phyloP scores from a whole-genome alignment of 495 filamentous ascomycete genomes.

The Hypoxylon lienhwacheense region DNA sequence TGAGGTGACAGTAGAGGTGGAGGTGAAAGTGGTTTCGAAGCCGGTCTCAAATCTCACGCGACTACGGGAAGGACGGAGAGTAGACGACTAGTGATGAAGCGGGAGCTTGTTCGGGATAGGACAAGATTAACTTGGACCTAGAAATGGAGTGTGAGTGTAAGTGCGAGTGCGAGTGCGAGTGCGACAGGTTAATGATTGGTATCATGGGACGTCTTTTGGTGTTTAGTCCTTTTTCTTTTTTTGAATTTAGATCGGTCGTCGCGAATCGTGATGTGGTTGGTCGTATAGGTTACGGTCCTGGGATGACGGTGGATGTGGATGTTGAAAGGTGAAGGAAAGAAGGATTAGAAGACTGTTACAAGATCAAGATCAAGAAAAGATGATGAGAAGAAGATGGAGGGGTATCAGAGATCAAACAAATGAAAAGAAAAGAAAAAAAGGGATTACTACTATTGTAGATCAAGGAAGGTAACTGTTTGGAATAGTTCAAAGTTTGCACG shows the following conservation, averaged over 20 bases:
- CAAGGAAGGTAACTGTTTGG: conserved; percentile 26
- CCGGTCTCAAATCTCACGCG: conserved; percentile 21
- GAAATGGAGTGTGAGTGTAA: too few relatives aligned
- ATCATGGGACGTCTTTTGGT: conserved; percentile 7
- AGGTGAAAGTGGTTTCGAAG: too few relatives aligned
- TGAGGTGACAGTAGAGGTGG: conserved; percentile 30
- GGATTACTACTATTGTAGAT: conserved; percentile 15
- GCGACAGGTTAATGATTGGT: conserved; percentile 9
- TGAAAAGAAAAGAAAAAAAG: too few relatives aligned
- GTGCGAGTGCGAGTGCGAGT: too few relatives aligned
- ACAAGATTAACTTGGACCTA: too few relatives aligned
- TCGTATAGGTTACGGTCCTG: conserved; percentile 2
- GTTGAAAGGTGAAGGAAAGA: conserved; percentile 10
- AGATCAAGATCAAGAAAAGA: conserved; percentile 12
- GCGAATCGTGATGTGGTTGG: conserved; percentile 32
- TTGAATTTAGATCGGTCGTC: conserved; percentile 21
- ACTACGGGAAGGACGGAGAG: conserved; percentile 20
- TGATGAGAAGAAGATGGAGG: conserved; percentile 25
- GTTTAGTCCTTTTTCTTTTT: conserved; percentile 1
- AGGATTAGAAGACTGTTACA: conserved; percentile 16
- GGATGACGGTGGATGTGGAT: not conserved
- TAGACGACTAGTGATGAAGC: conserved; percentile 1
- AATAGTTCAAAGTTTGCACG: conserved; percentile 24
- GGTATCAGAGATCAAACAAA: conserved; percentile 36
- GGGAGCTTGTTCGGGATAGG: conserved; percentile 12